Percentiles rank a stretch among this genome's conserved stretches.
Conservation (phyloP, 2,329 filamentous ascomycete genomes). For the Zasmidium angulare region DNA sequence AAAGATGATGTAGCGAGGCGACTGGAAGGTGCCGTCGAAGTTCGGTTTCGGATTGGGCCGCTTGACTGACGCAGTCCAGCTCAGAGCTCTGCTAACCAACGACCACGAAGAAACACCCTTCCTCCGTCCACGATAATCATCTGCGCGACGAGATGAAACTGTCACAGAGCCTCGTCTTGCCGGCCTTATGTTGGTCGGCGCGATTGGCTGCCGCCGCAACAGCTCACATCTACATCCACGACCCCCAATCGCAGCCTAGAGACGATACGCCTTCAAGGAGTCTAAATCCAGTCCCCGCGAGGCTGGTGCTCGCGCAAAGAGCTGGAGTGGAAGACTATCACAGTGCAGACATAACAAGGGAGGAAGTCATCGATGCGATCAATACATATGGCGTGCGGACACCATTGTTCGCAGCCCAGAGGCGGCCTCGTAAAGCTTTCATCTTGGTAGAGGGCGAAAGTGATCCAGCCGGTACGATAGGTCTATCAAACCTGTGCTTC, state of each 20-base stretch:
- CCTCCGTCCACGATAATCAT: conserved; percentile 1
- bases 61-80: neutral
- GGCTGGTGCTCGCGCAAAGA: conserved; percentile 52
- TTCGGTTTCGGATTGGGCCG: no score
- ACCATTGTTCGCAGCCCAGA: conserved; percentile 39
- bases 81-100: neutral
- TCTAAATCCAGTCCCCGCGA: conserved; percentile 45
- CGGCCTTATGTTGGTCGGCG: conserved; percentile 40
- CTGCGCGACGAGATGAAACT: conserved; percentile 46
- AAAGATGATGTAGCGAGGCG: neutral
- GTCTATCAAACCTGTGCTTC: neutral
- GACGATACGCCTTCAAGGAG: conserved; percentile 34
- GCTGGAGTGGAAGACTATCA: conserved; percentile 53
- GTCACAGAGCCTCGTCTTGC: conserved; percentile 39
- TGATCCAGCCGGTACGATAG: conserved; percentile 21
- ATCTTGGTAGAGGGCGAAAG: conserved; percentile 28
- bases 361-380: conserved; percentile 46
- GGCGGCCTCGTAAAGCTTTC: conserved; percentile 21
- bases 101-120: neutral
- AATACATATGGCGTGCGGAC: conserved; percentile 47
- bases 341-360: conserved; percentile 39
- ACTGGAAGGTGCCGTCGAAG: no score
- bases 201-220: conserved; percentile 28
- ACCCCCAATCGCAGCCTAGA: conserved; percentile 28
- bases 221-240: conserved; percentile 40